Base-by-base conservation (phyloP, 2,329 filamentous ascomycete species). In the Dactylella cylindrospora region DNA sequence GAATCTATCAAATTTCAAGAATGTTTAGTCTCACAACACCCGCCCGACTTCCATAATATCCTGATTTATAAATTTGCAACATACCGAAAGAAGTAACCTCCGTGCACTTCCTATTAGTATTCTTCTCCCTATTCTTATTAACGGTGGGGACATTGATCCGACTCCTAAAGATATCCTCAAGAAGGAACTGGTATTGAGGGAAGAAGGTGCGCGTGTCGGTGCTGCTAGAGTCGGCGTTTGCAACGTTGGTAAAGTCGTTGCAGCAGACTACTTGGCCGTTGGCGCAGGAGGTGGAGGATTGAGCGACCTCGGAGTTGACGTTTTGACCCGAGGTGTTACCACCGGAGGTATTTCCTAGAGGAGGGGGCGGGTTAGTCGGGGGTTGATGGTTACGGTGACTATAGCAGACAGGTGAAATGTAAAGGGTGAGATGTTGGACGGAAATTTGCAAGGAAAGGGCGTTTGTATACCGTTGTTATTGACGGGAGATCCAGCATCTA, bases 261-360 rank as follows among this genome's bases (percentile, higher is more conserved):
- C 57, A 62, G 43, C 57, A 62, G 25, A 62, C 49, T 17, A 62
- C 33, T 26, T 62, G 57, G 31, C 57, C 49, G 25, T 62, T 62
- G 23, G 26, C 43, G 38, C 57, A 62, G 43, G 47, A 43, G 22
- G 40, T 62, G 15, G 57, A 53, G 23, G 47, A 32, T 41, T 62
- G 57, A 44, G 13, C 29, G 23, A 62, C 29, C 22, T 25, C 19
- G 5, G 47, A 47, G 29, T 29, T 39, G 36, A 62, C 28, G 20
- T 49, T 57, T 23, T 43, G 39, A 23, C 47, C 57, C n/a, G n/a
- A n/a, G 22, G 57, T 46, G 49, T 52, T 54, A 22, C 50, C 50
- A 19, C 57, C 43, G 36, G 46, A 28, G 43, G 46, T 62, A 32
- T 49, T 50, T 3, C 57, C 57, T 53, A 23, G 8, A n/a, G 28